A percentile compares a stretch with the other conserved stretches of the same genome.
Conservation (phyloP, 179 eudicot genomes). For the Amaranthus tricolor region DNA sequence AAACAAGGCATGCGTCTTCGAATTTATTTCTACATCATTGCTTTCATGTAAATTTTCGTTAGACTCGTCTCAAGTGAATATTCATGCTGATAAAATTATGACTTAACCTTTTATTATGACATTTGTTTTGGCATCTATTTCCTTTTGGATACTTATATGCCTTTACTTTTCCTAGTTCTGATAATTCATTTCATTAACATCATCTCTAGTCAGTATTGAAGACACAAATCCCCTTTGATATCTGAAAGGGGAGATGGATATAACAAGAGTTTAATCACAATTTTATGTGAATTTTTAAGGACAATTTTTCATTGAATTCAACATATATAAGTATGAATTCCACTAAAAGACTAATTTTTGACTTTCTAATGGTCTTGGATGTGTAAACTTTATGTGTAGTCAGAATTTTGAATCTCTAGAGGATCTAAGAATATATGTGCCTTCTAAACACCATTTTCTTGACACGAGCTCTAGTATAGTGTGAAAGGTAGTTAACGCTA, state of each 20-base stretch:
- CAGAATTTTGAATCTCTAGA: too few species aligned
- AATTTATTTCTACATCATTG: conserved; percentile 13
- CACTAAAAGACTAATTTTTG: too few species aligned
- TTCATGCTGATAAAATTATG: conserved; percentile 26
- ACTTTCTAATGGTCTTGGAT: too few species aligned
- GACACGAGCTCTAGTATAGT: too few species aligned
- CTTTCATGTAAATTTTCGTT: conserved; percentile 24
- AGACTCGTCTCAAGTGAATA: conserved; percentile 17
- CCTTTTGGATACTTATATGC: conserved; percentile 1
- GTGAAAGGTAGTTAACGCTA: too few species aligned
- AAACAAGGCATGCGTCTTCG: conserved; percentile 24
- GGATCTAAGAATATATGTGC: too few species aligned
- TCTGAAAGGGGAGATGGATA: background rate
- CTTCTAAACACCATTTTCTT: too few species aligned
- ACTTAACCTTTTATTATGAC: conserved; percentile 24
- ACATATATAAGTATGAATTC: background rate
- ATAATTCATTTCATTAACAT: background rate
- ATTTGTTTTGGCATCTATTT: conserved; percentile 11
- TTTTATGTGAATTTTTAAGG: conserved; percentile 11
- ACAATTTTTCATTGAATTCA: conserved; percentile 8
- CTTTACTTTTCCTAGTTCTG: background rate
- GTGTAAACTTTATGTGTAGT: too few species aligned
- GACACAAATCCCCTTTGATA: too few species aligned
- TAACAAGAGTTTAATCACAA: background rate
- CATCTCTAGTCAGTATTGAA: background rate